Percentiles rank a stretch among this genome's conserved stretches.
phyloP scores from a whole-genome alignment of 108 stramenopile species.

The Seminavis robusta region DNA sequence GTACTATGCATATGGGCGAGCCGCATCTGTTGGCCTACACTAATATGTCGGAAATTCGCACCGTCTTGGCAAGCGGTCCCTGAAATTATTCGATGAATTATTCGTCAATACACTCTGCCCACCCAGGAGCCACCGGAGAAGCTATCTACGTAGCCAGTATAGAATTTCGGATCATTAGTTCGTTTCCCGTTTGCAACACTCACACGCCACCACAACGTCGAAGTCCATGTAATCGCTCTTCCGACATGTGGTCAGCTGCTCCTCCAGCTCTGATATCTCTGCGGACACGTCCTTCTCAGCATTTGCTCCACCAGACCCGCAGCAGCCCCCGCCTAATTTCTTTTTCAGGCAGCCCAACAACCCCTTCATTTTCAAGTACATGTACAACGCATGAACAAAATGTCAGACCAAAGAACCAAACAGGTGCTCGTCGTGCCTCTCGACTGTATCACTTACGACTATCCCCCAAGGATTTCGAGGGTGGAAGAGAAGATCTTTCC shows the following conservation, averaged over 20 bases:
- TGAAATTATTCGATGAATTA: too few relatives aligned
- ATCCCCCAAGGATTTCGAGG: constrained; percentile 84
- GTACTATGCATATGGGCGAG: too few relatives aligned
- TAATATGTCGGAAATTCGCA: too few relatives aligned
- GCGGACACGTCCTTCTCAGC: constrained; percentile 8
- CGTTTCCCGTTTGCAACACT: too few relatives aligned
- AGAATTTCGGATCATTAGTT: too few relatives aligned
- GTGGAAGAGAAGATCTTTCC: constrained; percentile 72
- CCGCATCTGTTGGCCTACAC: too few relatives aligned
- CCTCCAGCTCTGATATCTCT: constrained; percentile 41
- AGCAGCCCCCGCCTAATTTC: constrained; percentile 10
- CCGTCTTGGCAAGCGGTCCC: too few relatives aligned
- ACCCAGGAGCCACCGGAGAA: too few relatives aligned
- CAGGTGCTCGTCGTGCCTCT: constrained; percentile 13
- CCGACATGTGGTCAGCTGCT: constrained; percentile 37
- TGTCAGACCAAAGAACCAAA: constrained; percentile 8
- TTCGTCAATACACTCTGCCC: too few relatives aligned
- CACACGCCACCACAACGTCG: constrained; percentile 61
- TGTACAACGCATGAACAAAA: not conserved
- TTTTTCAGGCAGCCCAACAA: too few relatives aligned
- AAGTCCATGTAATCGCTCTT: constrained; percentile 56
- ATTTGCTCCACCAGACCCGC: constrained; percentile 3
- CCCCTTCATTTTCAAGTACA: not conserved
- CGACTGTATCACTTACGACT: constrained; percentile 64
- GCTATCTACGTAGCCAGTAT: too few relatives aligned